Evolutionary conservation across 148 eudicot species (phyloP).

Genomic region (Dysphania ambrosioides): DNA sequence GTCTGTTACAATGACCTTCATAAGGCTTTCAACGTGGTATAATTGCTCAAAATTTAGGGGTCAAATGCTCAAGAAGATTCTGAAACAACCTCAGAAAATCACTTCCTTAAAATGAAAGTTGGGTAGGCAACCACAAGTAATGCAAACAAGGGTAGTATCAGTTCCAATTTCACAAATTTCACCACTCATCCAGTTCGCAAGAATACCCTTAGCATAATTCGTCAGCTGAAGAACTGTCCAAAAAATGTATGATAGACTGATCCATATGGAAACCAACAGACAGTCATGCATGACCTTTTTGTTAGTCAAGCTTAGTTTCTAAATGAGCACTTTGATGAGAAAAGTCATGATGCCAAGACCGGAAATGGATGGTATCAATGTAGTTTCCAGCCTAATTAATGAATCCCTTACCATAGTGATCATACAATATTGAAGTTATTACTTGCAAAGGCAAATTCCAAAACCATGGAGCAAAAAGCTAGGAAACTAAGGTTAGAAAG

Average conservation of each 20-base stretch:
- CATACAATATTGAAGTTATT: background rate
- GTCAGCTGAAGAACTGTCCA: background rate
- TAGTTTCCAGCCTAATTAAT: background rate
- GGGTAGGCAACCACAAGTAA: background rate
- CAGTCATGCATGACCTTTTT: background rate
- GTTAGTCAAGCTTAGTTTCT: background rate
- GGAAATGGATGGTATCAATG: background rate
- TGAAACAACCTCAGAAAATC: background rate
- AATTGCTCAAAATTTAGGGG: no score
- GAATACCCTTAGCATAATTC: no score
- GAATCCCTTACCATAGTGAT: background rate
- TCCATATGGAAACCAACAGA: background rate
- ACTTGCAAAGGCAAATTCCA: background rate
- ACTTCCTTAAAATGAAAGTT: background rate
- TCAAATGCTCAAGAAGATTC: background rate
- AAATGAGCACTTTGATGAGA: background rate
- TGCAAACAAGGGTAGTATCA: conserved; percentile 2
- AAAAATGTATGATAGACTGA: background rate
- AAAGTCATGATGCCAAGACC: background rate
- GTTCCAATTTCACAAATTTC: no score
- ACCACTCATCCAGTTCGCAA: no score
- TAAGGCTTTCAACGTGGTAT: no score
- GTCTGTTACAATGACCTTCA: background rate
- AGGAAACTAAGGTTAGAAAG: background rate
- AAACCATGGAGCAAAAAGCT: background rate